Evolutionary conservation across 2,329 filamentous ascomycete genomes (phyloP).

Genomic region (Trichoderma aggressivum): DNA sequence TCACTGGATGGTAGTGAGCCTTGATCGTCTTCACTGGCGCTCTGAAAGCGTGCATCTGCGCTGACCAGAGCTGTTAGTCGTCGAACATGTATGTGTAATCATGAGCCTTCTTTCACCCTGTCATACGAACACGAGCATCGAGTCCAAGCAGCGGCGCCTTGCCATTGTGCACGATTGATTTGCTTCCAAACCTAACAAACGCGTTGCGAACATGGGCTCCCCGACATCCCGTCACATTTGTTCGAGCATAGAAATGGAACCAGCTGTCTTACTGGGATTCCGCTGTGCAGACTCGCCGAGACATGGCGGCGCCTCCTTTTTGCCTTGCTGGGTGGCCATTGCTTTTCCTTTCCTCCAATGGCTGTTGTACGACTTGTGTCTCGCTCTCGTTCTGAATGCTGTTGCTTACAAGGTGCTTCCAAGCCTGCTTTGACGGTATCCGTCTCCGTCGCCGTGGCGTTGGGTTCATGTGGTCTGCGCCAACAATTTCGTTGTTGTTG

Average conservation of each 20-base stretch:
- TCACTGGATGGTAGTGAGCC: background rate
- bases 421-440: background rate
- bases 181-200: background rate
- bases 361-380: background rate
- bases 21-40: background rate
- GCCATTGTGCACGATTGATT: background rate
- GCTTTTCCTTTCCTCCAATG: background rate
- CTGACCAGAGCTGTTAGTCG: background rate
- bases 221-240: background rate
- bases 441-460: conserved; percentile 1
- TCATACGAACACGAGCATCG: background rate
- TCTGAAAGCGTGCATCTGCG: background rate
- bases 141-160: background rate
- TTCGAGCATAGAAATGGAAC: background rate
- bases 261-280: background rate
- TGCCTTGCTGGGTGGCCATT: background rate
- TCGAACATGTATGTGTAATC: background rate
- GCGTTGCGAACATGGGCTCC: background rate
- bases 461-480: background rate
- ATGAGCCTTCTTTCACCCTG: background rate
- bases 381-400: background rate
- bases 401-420: background rate
- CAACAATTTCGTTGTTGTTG: no score
- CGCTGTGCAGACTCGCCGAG: conserved; percentile 21
- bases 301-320: conserved; percentile 20